These are phyloP conservation scores for Parmelia sp. DNA, from an alignment of 495 filamentous ascomycete genomes.

Conservation along the genomic window DNA sequence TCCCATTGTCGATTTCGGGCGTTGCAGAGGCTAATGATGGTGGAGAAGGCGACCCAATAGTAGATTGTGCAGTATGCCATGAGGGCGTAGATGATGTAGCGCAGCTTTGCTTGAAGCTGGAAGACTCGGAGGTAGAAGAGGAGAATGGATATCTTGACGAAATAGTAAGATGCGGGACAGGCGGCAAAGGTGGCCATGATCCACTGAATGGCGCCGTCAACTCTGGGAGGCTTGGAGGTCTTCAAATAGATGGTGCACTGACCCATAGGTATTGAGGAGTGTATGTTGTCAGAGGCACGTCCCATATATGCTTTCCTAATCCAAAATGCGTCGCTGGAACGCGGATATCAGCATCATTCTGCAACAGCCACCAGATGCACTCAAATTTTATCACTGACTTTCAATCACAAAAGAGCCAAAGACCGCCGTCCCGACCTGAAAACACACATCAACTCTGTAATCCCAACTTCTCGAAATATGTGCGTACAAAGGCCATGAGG, in stretches of 20 bases:
- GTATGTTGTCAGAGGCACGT: constrained; percentile 12
- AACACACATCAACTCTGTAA: background rate
- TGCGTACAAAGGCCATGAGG: constrained; percentile 15
- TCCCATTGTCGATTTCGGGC: constrained; percentile 15
- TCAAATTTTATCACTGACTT: constrained; percentile 2
- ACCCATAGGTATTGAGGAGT: constrained; percentile 16
- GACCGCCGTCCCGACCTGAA: constrained; percentile 16
- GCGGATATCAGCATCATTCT: background rate
- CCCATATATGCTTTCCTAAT: constrained; percentile 19
- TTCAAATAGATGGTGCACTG: background rate
- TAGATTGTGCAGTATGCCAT: constrained; percentile 19
- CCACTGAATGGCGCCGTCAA: constrained; percentile 13
- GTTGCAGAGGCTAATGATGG: constrained; percentile 16
- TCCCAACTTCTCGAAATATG: background rate
- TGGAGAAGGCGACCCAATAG: constrained; percentile 17
- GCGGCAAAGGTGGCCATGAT: constrained; percentile 21
- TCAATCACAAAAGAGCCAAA: constrained; percentile 18
- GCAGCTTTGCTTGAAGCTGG: constrained; percentile 2
- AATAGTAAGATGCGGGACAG: constrained; percentile 20
- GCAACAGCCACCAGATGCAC: background rate
- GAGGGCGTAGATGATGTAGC: constrained; percentile 19
- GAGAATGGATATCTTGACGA: constrained; percentile 21
- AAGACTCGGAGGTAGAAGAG: constrained; percentile 22
- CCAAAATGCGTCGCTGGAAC: constrained; percentile 17
- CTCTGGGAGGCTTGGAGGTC: background rate